Base-by-base conservation (phyloP, 2,329 filamentous ascomycete genomes). In the Colletotrichum lindemuthianum region DNA sequence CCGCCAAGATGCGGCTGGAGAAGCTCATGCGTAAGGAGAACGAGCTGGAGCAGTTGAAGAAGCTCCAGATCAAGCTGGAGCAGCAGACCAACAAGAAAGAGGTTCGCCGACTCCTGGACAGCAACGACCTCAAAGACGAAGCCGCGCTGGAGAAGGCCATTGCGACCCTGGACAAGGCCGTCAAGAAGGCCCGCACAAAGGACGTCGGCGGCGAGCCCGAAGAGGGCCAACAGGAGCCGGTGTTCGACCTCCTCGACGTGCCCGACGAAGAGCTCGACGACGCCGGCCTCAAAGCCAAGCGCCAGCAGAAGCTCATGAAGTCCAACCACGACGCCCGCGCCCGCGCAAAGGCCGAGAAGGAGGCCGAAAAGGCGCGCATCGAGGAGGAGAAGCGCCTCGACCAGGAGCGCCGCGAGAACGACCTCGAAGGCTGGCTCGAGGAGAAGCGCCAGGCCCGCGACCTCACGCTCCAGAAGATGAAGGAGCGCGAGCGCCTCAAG, bases 21-120 rank as follows among this genome's bases (percentile, higher is more conserved):
- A 97, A 97, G 72, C 83, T 99, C 50, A 92, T 98, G 75, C 92
- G 92, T 73, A 99, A 99, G 77, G 96, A 99, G 78, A 89, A 97
- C 74, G 94, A 98, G 74, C 81, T 98, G 2, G 94, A 97, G 70
- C 97, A 97, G 77, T 97, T 94, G 82, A 93, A 93, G 74, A 88
- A 93, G 64, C 80, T 99, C 4, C 93, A 96, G 72, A 77, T 82
- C 39, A 88, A 88, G 68, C 82, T 97, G 9, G 85, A 84, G 2
- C 88, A 90, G 32, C 87, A 92, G 70, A 68, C 67, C 32, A 94
- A 90, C 48, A 99, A 98, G 79, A 98, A 98, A 77, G 96, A 98
- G 74, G 90, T 88, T 3, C 91, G 92, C 72, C 89, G 92, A 0
- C 83, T 97, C 15, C 84, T 99, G 1, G 96, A 98, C 72, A 89